phyloP scores from a whole-genome alignment of 225 moss, liverwort and hornwort genomes.

The Climacium dendroides region DNA sequence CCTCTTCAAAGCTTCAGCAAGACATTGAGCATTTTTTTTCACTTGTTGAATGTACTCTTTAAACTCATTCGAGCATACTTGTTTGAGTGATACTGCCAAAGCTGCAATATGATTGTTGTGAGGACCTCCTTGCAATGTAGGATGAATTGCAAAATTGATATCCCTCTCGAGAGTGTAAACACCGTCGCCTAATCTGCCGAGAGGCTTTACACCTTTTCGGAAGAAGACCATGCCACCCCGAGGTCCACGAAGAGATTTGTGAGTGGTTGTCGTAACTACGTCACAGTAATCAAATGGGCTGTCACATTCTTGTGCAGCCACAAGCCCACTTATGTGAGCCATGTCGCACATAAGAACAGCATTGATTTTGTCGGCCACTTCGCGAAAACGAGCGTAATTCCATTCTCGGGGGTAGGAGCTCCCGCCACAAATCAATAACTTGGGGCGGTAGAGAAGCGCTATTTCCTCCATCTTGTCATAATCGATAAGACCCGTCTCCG shows the following conservation, averaged over 20 bases:
- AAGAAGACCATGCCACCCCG: slow-evolving; percentile 79
- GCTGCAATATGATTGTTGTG: slow-evolving; percentile 93
- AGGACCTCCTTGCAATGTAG: slow-evolving; percentile 77
- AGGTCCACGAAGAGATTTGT: slow-evolving; percentile 81
- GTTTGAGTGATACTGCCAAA: slow-evolving; percentile 73
- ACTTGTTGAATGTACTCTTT: slow-evolving; percentile 70
- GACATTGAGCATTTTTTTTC: slow-evolving; percentile 61
- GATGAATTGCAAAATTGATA: slow-evolving; percentile 82
- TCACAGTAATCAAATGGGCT: slow-evolving; percentile 76
- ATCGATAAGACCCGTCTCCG: slow-evolving; percentile 61
- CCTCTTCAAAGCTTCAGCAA: slow-evolving; percentile 50
- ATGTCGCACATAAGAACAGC: slow-evolving; percentile 90
- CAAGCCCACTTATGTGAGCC: slow-evolving; percentile 82
- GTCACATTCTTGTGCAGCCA: slow-evolving; percentile 49
- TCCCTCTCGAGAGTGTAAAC: slow-evolving; percentile 64
- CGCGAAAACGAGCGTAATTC: slow-evolving; percentile 72
- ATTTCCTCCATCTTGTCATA: slow-evolving; percentile 85
- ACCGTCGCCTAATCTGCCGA: slow-evolving; percentile 14
- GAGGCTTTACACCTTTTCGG: slow-evolving; percentile 37
- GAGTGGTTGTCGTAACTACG: slow-evolving; percentile 74
- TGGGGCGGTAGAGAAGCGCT: slow-evolving; percentile 64
- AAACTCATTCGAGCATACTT: slow-evolving; percentile 44
- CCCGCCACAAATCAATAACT: slow-evolving; percentile 77
- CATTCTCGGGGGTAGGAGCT: slow-evolving; percentile 85
- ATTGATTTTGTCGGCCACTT: slow-evolving; percentile 67